Evolutionary conservation across 2,329 filamentous ascomycete species (phyloP), one percentile per base, ranked within the genome.

Genomic region (Sordariomycetes sp.): DNA sequence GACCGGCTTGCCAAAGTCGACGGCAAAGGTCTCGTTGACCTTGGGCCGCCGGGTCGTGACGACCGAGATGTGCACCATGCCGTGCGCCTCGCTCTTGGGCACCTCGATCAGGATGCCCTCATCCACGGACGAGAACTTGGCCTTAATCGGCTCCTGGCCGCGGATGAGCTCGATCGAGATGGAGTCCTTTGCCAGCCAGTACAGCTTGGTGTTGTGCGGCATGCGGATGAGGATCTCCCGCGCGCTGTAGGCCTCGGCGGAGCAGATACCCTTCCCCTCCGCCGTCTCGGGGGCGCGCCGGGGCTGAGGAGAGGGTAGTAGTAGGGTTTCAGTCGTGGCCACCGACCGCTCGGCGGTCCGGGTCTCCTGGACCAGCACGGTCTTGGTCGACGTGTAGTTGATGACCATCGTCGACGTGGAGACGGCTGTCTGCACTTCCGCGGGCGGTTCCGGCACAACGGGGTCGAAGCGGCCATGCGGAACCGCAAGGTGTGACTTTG

Each of bases 21-120:
- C 70, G 46, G 78, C 76, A 66, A 86, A 81, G 0, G 78, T 79
- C 69, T 86, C 82, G 64, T 81, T 81, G 61, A 86, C 75, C 67
- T 77, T 80, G 25, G 84, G 84, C 61, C 79, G 80, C 58, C 76
- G 80, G 16, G 75, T 81, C 1, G 83, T 83, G 58, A 78, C 73
- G 40, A 87, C 75, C 2, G 79, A 77, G 52, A 87, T 73, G 57
- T 80, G 80, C 55, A 87, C 68, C 43, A 81, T 67, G 35, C 83
- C 84, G 60, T 82, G 71, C 6, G 81, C 79, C 60, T 87, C 81
- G 28, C 75, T 74, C 32, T 71, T 72, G 3, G 76, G 72, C 32
- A 86, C 74, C 60, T 79, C 74, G 25, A 83, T 73, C 20, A 81
- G 63, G 46, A 83, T 74, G 3, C 79, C 79, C 32, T 81, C 74